phyloP scores from a whole-genome alignment of 2,329 filamentous ascomycete species.

The Sclerotinia sclerotiorum region DNA sequence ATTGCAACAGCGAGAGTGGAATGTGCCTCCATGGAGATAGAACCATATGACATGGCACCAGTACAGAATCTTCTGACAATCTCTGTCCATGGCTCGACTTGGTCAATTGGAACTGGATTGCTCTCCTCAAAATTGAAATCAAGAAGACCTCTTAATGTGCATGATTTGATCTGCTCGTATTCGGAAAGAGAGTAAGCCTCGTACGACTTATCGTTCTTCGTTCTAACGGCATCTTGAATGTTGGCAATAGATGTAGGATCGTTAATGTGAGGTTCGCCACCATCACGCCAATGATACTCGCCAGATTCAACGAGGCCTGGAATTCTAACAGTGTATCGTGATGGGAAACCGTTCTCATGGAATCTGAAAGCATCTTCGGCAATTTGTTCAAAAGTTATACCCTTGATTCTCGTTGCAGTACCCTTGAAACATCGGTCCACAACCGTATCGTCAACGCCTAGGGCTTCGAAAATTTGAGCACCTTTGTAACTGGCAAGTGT shows the following conservation, averaged over 20 bases:
- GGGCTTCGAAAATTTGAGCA: slow-evolving; percentile 94
- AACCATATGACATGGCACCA: slow-evolving; percentile 97
- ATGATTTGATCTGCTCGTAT: slow-evolving; percentile 95
- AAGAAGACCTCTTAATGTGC: slow-evolving; percentile 87
- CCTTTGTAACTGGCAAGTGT: slow-evolving; percentile 96
- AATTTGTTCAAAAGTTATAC: slow-evolving; percentile 89
- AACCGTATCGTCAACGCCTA: slow-evolving; percentile 87
- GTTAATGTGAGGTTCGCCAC: slow-evolving; percentile 92
- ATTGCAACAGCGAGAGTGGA: slow-evolving; percentile 93
- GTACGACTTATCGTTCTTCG: slow-evolving; percentile 98
- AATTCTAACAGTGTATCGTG: slow-evolving; percentile 71
- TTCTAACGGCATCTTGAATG: slow-evolving; percentile 92
- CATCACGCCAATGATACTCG: slow-evolving; percentile 98
- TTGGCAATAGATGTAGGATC: slow-evolving; percentile 94
- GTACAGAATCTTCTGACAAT: slow-evolving; percentile 96
- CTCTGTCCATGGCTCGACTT: slow-evolving; percentile 97
- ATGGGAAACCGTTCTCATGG: slow-evolving; percentile 90
- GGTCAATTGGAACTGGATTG: slow-evolving; percentile 84
- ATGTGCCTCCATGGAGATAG: slow-evolving; percentile 98
- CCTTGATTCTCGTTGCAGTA: slow-evolving; percentile 90
- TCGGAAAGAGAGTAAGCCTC: slow-evolving; percentile 92
- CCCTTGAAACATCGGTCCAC: slow-evolving; percentile 94
- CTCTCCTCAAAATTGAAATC: slow-evolving; percentile 94
- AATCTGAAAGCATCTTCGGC: slow-evolving; percentile 93
- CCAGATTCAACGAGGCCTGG: slow-evolving; percentile 86